phyloP scores from a whole-genome alignment of 192 early-diverging fungal genomes.

The Lobosporangium transversale region DNA sequence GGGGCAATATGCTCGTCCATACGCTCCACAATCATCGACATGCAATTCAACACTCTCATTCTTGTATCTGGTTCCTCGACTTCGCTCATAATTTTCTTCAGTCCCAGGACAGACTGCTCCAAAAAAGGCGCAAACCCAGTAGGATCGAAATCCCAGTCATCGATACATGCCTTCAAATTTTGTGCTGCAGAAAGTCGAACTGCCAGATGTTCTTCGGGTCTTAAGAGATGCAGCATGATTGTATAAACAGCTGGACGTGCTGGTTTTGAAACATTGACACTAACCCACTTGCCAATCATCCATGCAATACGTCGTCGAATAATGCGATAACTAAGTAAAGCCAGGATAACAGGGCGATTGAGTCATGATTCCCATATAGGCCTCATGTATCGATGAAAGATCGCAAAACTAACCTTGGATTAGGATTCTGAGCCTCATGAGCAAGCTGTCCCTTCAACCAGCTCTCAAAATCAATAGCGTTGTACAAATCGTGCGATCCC shows the following conservation, averaged over 20 bases:
- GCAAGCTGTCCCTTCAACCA: constrained; percentile 75
- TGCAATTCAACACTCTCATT: constrained; percentile 77
- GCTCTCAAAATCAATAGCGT: constrained; percentile 81
- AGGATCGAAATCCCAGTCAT: constrained; percentile 91
- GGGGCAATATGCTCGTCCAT: constrained; percentile 82
- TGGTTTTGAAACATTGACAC: constrained; percentile 74
- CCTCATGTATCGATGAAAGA: background rate
- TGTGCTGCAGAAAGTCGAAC: constrained; percentile 82
- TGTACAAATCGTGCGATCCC: constrained; percentile 83
- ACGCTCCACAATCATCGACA: constrained; percentile 80
- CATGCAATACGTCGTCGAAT: constrained; percentile 78
- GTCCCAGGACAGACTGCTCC: constrained; percentile 62
- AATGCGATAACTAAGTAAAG: constrained; percentile 61
- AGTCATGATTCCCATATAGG: too few species aligned
- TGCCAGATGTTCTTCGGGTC: constrained; percentile 77
- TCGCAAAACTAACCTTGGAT: constrained; percentile 55
- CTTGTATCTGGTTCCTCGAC: constrained; percentile 80
- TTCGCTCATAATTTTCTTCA: constrained; percentile 69
- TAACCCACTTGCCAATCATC: constrained; percentile 88
- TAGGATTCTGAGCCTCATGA: constrained; percentile 62
- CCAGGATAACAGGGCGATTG: too few species aligned
- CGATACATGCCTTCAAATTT: constrained; percentile 72
- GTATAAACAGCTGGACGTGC: constrained; percentile 75
- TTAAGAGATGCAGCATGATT: constrained; percentile 74
- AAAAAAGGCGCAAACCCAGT: constrained; percentile 74